A percentile compares a stretch with the other conserved stretches of the same genome.
These are phyloP conservation scores for Fusarium cicatricum DNA, from an alignment of 2,329 filamentous ascomycete genomes.

Conservation along the genomic window DNA sequence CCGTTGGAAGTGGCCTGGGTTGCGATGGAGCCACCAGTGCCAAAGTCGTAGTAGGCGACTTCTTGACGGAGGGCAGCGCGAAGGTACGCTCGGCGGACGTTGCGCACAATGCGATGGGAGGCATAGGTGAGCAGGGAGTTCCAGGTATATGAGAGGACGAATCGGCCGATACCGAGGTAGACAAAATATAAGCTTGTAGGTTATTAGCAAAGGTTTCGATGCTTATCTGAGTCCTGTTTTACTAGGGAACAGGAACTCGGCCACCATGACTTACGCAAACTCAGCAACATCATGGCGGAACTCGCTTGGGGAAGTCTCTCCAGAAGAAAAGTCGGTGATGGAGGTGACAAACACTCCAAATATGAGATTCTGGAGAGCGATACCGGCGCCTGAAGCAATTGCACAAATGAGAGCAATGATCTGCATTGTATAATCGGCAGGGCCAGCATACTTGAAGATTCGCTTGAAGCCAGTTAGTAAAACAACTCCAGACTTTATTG, in stretches of 20 bases:
- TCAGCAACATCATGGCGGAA: slow-evolving; percentile 45
- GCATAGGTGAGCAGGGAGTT: slow-evolving; percentile 57
- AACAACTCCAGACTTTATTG: not conserved
- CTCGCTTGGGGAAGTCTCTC: slow-evolving; percentile 32
- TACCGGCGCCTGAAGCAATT: slow-evolving; percentile 48
- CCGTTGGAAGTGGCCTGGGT: slow-evolving; percentile 51
- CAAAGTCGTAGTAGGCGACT: slow-evolving; percentile 58
- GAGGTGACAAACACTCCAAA: slow-evolving; percentile 50
- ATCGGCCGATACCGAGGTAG: slow-evolving; percentile 64
- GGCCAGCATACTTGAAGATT: slow-evolving; percentile 44
- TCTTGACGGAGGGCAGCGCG: slow-evolving; percentile 60
- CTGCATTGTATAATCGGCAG: slow-evolving; percentile 42
- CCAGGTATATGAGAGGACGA: slow-evolving; percentile 58
- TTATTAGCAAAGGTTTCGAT: slow-evolving; percentile 8
- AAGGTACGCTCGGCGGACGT: slow-evolving; percentile 58
- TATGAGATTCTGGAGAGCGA: slow-evolving; percentile 51
- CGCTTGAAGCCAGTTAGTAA: slow-evolving; percentile 37
- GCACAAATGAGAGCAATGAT: slow-evolving; percentile 44
- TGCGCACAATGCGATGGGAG: slow-evolving; percentile 60
- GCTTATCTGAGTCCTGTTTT: not conserved
- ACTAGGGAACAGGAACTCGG: slow-evolving; percentile 29
- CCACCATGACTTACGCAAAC: slow-evolving; percentile 48
- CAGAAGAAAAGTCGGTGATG: slow-evolving; percentile 46
- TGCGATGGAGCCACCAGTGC: slow-evolving; percentile 52
- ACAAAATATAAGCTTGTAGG: slow-evolving; percentile 61